These are phyloP conservation scores for Mitragyna speciosa DNA, from an alignment of 257 asterid species.

Conservation along the genomic window DNA sequence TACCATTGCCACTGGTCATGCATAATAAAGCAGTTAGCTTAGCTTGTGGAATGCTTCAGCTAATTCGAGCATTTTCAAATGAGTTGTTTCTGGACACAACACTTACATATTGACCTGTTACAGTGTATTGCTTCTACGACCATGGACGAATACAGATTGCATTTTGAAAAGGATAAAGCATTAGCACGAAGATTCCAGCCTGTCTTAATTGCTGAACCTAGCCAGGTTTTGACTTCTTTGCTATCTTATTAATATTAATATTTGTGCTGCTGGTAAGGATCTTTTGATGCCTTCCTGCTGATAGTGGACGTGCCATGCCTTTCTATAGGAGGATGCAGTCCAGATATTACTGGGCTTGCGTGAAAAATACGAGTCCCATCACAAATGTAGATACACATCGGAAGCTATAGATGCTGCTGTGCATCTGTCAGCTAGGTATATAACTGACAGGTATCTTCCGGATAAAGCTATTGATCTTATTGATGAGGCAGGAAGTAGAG, in stretches of 20 bases:
- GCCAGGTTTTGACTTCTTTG: slow-evolving; percentile 46
- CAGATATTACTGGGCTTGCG: slow-evolving; percentile 82
- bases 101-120: slow-evolving; percentile 27
- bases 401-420: slow-evolving; percentile 98
- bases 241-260: slow-evolving; percentile 2
- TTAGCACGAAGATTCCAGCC: slow-evolving; percentile 95
- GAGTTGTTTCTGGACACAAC: slow-evolving; percentile 14
- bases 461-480: slow-evolving; percentile 97
- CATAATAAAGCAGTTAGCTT: neutral
- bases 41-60: neutral
- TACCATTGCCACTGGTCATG: neutral
- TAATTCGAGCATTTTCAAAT: slow-evolving; percentile 16
- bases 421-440: slow-evolving; percentile 77
- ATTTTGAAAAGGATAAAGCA: slow-evolving; percentile 93
- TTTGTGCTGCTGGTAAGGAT: neutral
- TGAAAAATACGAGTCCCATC: slow-evolving; percentile 80
- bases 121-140: slow-evolving; percentile 99
- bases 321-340: slow-evolving; percentile 75
- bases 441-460: slow-evolving; percentile 92
- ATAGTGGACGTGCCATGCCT: slow-evolving; percentile 5
- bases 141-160: slow-evolving; percentile 80
- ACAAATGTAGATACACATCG: slow-evolving; percentile 74
- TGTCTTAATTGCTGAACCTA: slow-evolving; percentile 78
- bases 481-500: slow-evolving; percentile 99
- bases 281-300: slow-evolving; percentile 6